These are phyloP conservation scores for Leishmania martiniquensis DNA, from an alignment of 208 protist species.

Conservation along the genomic window DNA sequence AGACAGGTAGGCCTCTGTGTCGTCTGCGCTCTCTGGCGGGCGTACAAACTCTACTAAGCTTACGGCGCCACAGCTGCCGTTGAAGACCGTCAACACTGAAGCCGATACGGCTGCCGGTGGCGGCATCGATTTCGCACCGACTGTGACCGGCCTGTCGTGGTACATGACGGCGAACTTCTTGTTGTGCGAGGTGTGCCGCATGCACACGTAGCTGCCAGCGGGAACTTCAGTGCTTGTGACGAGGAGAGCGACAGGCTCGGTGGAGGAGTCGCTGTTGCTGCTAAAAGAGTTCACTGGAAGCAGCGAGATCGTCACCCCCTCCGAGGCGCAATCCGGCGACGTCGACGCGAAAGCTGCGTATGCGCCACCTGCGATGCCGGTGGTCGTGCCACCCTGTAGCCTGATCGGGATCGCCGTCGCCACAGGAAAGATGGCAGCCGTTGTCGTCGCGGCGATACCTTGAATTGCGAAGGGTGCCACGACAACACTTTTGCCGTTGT, in stretches of 20 bases:
- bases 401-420: slow-evolving; percentile 35
- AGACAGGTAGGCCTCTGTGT: slow-evolving; percentile 26
- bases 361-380: slow-evolving; percentile 37
- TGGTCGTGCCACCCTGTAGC: slow-evolving; percentile 43
- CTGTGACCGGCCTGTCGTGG: slow-evolving; percentile 16
- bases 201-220: slow-evolving; percentile 27
- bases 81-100: slow-evolving; percentile 43
- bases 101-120: not conserved
- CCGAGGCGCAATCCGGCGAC: slow-evolving; percentile 37
- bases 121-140: not conserved
- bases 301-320: slow-evolving; percentile 21
- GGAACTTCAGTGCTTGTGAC: slow-evolving; percentile 1
- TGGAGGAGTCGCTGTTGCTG: slow-evolving; percentile 12
- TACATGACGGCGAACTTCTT: slow-evolving; percentile 19
- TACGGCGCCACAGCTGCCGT: slow-evolving; percentile 49
- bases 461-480: slow-evolving; percentile 38
- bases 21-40: slow-evolving; percentile 2
- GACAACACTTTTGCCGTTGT: slow-evolving; percentile 36
- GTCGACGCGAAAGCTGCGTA: slow-evolving; percentile 52
- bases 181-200: slow-evolving; percentile 36
- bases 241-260: slow-evolving; percentile 18
- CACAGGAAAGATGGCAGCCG: slow-evolving; percentile 27
- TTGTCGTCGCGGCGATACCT: slow-evolving; percentile 31
- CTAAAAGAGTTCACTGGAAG: slow-evolving; percentile 32
- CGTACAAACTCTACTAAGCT: slow-evolving; percentile 38